Evolutionary conservation across 805 yeast genomes (phyloP).

Genomic region (Helenozyma baotianmanensis): DNA sequence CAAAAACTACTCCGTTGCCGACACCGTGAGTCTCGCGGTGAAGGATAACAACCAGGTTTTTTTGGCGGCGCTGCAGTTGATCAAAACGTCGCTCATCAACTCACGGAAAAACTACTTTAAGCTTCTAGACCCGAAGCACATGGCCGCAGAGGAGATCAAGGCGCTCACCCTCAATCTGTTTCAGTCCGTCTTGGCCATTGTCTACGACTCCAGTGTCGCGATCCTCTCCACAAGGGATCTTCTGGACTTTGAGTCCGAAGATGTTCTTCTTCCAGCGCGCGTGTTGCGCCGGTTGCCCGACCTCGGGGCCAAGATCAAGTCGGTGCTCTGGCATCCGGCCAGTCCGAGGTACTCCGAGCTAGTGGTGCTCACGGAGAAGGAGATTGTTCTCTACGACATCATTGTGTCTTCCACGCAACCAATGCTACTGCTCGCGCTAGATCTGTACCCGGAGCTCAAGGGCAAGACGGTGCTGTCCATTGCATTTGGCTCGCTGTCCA

Average conservation of each 20-base stretch:
- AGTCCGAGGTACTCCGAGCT: slow-evolving; percentile 10
- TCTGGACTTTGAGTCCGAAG: slow-evolving; percentile 2
- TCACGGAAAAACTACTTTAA: slow-evolving; percentile 4
- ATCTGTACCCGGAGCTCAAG: slow-evolving; percentile 3
- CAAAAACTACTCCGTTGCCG: slow-evolving; percentile 2
- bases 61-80: slow-evolving; percentile 9
- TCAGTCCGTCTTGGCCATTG: slow-evolving; percentile 11
- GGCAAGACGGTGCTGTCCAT: slow-evolving; percentile 8
- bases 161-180: slow-evolving; percentile 7
- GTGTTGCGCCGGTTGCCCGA: slow-evolving; percentile 1
- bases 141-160: slow-evolving; percentile 3
- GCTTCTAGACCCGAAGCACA: slow-evolving; percentile 3
- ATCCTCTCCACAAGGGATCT: slow-evolving; percentile 8
- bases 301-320: slow-evolving; percentile 1
- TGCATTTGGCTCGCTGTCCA: slow-evolving; percentile 12
- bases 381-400: slow-evolving; percentile 11
- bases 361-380: slow-evolving; percentile 10
- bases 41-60: slow-evolving; percentile 9
- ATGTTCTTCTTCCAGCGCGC: slow-evolving; percentile 4
- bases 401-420: slow-evolving; percentile 9
- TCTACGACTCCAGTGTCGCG: slow-evolving; percentile 6
- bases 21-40: slow-evolving; percentile 4
- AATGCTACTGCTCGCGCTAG: slow-evolving; percentile 4
- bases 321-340: slow-evolving; percentile 15
- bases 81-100: slow-evolving; percentile 7